Evolutionary conservation across 768 basidiomycete genomes (phyloP), one percentile per base, ranked within the genome.

Genomic region (Boletus rubropictus): DNA sequence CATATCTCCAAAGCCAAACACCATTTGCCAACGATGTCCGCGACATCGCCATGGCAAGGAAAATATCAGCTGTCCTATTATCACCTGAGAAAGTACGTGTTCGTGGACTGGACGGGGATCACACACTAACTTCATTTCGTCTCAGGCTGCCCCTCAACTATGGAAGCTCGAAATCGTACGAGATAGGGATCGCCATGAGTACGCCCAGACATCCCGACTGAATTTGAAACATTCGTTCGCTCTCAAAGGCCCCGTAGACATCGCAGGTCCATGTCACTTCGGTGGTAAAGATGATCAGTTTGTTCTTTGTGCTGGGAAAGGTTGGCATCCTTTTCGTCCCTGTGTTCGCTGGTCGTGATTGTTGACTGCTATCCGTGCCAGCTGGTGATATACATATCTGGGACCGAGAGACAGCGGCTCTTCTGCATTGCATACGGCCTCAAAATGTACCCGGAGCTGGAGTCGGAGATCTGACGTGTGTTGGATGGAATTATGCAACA

Each of bases 381-480:
- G 88, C 78, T 50, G 89, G 89, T 4, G 85, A 89, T 56, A 82
- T 91, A 12, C 83, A 87, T 58, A 86, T 90, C 11, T 91, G 89
- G 89, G 89, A 91, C 57, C 79, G 81, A 49, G 86, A 89, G 66
- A 84, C 84, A 10, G 89, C 78, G 5, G 74, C 79, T 7, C 68
- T 88, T 1, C 70, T 91, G 3, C 86, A 88, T 51, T 76, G 81
- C 52, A 74, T 91, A 54, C 79, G 76, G 12, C 75, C 80, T 24
- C 82, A 81, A 12, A 60, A 54, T 15, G 21, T 54, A 10, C 74
- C 77, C 25, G 76, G 79, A 4, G 52, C 77, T 25, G 76, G 79
- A 4, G 52, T 43, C 2, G 84, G 83, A 21, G 86, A 89, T 58
- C 59, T 90, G 49, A 89, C 89, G 8, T 86, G 84, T 51, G 77